These are phyloP conservation scores for Aspergillus olivimuriae DNA, from an alignment of 495 filamentous ascomycete genomes.

Conservation along the genomic window DNA sequence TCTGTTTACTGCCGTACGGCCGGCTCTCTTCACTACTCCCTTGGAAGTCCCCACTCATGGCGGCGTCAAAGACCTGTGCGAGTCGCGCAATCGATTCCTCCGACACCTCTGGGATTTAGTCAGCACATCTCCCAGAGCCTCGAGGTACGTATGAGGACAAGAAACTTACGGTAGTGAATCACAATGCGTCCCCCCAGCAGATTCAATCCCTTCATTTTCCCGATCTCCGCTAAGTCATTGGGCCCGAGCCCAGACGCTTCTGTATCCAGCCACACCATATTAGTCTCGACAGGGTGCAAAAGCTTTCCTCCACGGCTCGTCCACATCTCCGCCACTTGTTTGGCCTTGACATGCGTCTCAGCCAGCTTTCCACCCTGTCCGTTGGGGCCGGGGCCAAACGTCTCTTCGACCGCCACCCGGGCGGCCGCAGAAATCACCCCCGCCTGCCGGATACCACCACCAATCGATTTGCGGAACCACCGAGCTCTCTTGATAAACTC, in stretches of 20 bases:
- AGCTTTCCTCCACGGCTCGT: conserved; percentile 45
- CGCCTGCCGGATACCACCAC: conserved; percentile 73
- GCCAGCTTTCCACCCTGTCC: conserved; percentile 59
- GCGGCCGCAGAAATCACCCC: conserved; percentile 44
- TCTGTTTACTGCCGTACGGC: conserved; percentile 32
- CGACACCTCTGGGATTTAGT: conserved; percentile 37
- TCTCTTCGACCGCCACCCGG: conserved; percentile 43
- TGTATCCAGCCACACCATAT: conserved; percentile 91
- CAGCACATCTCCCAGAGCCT: conserved; percentile 10
- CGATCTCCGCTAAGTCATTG: conserved; percentile 37
- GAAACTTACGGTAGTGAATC: conserved; percentile 41
- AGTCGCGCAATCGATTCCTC: conserved; percentile 35
- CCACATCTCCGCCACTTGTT: conserved; percentile 59
- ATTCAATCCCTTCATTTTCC: conserved; percentile 32
- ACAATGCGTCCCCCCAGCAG: conserved; percentile 35
- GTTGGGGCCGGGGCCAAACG: conserved; percentile 55
- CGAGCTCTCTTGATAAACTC: conserved; percentile 64
- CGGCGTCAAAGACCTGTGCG: conserved; percentile 35
- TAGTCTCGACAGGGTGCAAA: conserved; percentile 57
- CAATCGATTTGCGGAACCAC: conserved; percentile 79
- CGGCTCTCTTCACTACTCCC: conserved; percentile 32
- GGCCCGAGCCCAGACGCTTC: conserved; percentile 39
- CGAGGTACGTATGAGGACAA: not conserved
- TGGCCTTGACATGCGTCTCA: conserved; percentile 57
- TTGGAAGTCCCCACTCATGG: conserved; percentile 30